These are phyloP conservation scores for Spongospora subterranea DNA, from an alignment of 208 protist species.

Conservation along the genomic window DNA sequence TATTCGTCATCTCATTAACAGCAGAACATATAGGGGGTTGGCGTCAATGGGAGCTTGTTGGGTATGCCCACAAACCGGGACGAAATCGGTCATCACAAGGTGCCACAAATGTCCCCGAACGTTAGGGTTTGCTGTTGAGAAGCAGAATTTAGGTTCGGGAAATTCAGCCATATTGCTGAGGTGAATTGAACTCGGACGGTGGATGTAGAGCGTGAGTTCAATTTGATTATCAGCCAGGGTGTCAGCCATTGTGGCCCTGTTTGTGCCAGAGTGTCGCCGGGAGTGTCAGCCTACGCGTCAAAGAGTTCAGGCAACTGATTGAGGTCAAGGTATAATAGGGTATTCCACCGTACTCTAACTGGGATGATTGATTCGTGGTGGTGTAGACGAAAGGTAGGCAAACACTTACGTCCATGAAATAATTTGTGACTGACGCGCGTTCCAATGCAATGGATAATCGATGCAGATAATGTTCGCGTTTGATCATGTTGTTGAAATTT, in stretches of 20 bases:
- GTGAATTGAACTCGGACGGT: not conserved
- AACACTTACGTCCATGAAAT: too few relatives aligned
- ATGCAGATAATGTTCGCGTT: not conserved
- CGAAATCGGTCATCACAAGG: not conserved
- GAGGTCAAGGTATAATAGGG: not conserved
- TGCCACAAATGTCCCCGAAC: not conserved
- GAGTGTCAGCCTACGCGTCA: not conserved
- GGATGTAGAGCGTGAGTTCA: not conserved
- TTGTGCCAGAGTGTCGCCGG: not conserved
- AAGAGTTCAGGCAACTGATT: not conserved
- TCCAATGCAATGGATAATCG: not conserved
- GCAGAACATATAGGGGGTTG: too few relatives aligned
- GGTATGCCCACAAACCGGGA: not conserved
- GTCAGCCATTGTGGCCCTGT: not conserved
- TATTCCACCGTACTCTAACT: too few relatives aligned
- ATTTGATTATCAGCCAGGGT: not conserved
- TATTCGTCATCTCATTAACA: too few relatives aligned
- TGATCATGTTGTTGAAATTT: not conserved
- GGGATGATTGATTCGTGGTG: too few relatives aligned
- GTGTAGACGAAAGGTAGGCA: not conserved
- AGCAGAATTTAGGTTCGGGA: not conserved
- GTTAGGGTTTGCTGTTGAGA: not conserved
- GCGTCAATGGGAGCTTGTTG: not conserved
- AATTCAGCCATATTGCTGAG: not conserved
- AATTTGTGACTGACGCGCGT: not conserved